These are phyloP conservation scores for Gynostemma pentaphyllum DNA, from an alignment of 306 rosid species.

Conservation along the genomic window DNA sequence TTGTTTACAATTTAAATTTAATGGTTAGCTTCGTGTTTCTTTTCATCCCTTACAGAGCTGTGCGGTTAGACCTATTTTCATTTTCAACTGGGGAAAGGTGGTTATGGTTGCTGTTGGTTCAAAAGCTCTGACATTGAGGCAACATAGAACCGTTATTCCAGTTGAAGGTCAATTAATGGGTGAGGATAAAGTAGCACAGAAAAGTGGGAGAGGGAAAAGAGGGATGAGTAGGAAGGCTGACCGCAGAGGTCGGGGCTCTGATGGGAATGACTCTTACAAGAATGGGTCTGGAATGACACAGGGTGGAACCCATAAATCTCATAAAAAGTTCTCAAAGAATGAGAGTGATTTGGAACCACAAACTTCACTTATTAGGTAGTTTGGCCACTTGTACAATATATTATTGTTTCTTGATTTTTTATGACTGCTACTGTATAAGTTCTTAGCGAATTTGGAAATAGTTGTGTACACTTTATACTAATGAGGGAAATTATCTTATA, in stretches of 20 bases:
- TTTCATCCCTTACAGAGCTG: neutral
- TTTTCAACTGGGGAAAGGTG: constrained; percentile 4
- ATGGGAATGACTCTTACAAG: constrained; percentile 16
- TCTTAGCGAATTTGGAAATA: neutral
- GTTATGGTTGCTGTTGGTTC: constrained; percentile 45
- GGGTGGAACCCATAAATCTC: constrained; percentile 5
- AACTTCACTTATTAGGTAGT: constrained; percentile 39
- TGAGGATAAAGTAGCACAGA: constrained; percentile 17
- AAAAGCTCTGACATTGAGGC: constrained; percentile 30
- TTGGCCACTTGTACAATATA: neutral
- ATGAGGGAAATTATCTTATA: constrained; percentile 16
- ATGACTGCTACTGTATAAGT: neutral
- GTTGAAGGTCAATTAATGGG: constrained; percentile 30
- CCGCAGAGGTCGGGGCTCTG: constrained; percentile 16
- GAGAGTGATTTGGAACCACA: constrained; percentile 16
- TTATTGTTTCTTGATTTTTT: neutral
- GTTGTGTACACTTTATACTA: neutral
- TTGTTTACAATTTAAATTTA: neutral
- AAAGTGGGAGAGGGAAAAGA: constrained; percentile 21
- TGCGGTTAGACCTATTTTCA: neutral
- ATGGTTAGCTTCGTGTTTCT: neutral
- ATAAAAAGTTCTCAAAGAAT: constrained; percentile 11
- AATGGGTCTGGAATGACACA: constrained; percentile 7
- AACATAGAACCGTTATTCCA: constrained; percentile 11
- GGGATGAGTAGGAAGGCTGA: constrained; percentile 33